Conservation (phyloP, 108 stramenopile species). For the Pinguiococcus pyrenoidosus region DNA sequence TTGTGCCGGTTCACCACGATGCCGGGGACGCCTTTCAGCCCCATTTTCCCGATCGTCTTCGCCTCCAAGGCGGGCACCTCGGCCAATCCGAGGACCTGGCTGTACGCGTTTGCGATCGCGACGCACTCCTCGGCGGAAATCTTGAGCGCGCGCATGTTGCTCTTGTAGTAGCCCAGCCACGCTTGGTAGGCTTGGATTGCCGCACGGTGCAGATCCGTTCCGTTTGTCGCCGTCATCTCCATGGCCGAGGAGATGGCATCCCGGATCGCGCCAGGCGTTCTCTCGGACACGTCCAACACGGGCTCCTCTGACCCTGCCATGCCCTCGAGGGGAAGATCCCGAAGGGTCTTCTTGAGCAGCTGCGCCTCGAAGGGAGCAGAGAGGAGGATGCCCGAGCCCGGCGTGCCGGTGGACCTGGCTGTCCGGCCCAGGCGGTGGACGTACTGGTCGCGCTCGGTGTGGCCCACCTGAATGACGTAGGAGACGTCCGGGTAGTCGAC, state of each 20-base stretch:
- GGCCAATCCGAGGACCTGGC: slow-evolving; percentile 21
- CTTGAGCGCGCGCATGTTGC: slow-evolving; percentile 35
- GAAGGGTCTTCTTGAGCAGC: neutral
- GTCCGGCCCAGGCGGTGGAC: slow-evolving; percentile 91
- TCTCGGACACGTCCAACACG: neutral
- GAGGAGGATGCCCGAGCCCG: slow-evolving; percentile 34
- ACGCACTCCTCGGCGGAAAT: slow-evolving; percentile 42
- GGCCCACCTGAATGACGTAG: slow-evolving; percentile 69
- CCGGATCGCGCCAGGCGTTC: neutral
- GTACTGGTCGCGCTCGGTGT: slow-evolving; percentile 59
- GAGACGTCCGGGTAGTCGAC: slow-evolving; percentile 71
- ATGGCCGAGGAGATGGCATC: neutral
- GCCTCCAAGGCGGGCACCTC: slow-evolving; percentile 52
- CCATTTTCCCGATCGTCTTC: slow-evolving; percentile 73
- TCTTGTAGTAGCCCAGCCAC: slow-evolving; percentile 76
- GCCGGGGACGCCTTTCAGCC: slow-evolving; percentile 48
- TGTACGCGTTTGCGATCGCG: slow-evolving; percentile 39
- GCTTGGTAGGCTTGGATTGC: slow-evolving; percentile 33
- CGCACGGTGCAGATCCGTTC: neutral
- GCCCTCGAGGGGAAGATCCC: neutral
- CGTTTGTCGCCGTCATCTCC: neutral
- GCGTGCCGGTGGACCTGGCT: slow-evolving; percentile 65
- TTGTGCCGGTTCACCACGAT: slow-evolving; percentile 2
- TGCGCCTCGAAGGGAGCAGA: slow-evolving; percentile 1
- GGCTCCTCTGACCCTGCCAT: slow-evolving; percentile 1